Evolutionary conservation across 208 protist genomes (phyloP).

Genomic region (Herpetomonas tarakana): DNA sequence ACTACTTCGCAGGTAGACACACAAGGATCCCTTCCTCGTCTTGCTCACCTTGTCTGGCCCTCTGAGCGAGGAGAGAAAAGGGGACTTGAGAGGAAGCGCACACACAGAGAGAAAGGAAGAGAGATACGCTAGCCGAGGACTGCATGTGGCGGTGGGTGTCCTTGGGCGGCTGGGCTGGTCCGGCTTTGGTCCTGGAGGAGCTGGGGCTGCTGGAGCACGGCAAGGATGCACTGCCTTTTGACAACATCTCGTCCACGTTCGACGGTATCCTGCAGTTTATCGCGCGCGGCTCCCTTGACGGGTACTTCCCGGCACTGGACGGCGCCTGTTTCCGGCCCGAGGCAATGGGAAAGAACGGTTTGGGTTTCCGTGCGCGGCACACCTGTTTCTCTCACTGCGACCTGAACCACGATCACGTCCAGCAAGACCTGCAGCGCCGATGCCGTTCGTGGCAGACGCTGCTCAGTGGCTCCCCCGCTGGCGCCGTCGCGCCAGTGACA

Average conservation of each 20-base stretch:
- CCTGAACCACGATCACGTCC: constrained; percentile 51
- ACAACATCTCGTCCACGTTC: constrained; percentile 78
- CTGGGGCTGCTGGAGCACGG: constrained; percentile 38
- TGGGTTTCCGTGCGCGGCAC: constrained; percentile 78
- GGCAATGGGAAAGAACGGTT: constrained; percentile 51
- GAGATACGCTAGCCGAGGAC: no score
- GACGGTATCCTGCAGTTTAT: constrained; percentile 75
- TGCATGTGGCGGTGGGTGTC: constrained; percentile 77
- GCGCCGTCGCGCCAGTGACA: constrained; percentile 24
- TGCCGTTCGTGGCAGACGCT: constrained; percentile 55
- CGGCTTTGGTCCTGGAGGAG: constrained; percentile 74
- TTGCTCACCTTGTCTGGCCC: no score
- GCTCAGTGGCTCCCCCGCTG: no score
- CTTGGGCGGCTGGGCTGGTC: constrained; percentile 82
- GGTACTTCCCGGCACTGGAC: constrained; percentile 22
- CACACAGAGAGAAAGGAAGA: no score
- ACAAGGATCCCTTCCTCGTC: no score
- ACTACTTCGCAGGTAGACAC: no score
- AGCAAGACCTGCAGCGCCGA: constrained; percentile 44
- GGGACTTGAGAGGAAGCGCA: no score
- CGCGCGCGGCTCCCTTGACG: constrained; percentile 30
- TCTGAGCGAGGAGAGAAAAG: no score
- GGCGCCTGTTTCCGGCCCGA: constrained; percentile 40
- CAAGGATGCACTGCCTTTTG: constrained; percentile 68
- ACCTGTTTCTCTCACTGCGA: constrained; percentile 83